Percentiles rank a stretch among this genome's conserved stretches.
Conservation (phyloP, 2,329 filamentous ascomycete genomes). For the Trichoderma sp. region DNA sequence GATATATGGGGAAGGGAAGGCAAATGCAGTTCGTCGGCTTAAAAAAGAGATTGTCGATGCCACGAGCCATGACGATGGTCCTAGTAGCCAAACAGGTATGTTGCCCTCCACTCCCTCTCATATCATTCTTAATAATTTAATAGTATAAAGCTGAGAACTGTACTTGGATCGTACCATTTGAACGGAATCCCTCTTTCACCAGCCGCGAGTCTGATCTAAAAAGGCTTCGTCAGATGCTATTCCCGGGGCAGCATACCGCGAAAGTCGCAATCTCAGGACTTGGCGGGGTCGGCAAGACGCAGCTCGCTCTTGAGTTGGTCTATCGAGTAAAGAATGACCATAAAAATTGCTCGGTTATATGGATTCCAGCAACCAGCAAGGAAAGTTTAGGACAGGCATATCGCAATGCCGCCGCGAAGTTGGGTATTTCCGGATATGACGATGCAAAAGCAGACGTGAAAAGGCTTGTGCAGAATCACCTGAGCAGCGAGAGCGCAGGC, state of each 20-base stretch:
- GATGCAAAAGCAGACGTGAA: constrained; percentile 37
- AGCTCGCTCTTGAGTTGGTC: constrained; percentile 35
- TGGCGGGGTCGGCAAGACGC: constrained; percentile 37
- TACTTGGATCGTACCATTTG: neutral
- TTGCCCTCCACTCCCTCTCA: neutral
- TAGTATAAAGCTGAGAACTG: neutral
- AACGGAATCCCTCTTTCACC: neutral
- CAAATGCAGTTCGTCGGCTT: constrained; percentile 24
- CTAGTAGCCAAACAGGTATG: neutral
- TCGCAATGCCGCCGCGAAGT: constrained; percentile 30
- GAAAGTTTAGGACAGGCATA: constrained; percentile 37
- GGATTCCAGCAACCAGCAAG: constrained; percentile 34
- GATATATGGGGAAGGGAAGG: constrained; percentile 28
- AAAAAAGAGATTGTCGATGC: constrained; percentile 13
- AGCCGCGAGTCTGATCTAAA: neutral
- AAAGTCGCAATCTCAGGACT: constrained; percentile 24
- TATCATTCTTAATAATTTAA: neutral
- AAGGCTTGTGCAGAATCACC: constrained; percentile 32
- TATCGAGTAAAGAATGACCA: constrained; percentile 28
- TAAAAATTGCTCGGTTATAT: constrained; percentile 40
- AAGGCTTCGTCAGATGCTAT: neutral
- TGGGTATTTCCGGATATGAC: constrained; percentile 30
- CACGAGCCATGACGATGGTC: neutral
- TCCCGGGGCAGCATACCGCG: neutral
- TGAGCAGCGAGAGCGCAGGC: constrained; percentile 30